Conservation (phyloP, 305 asterid genomes). For the Andrographis paniculata region DNA sequence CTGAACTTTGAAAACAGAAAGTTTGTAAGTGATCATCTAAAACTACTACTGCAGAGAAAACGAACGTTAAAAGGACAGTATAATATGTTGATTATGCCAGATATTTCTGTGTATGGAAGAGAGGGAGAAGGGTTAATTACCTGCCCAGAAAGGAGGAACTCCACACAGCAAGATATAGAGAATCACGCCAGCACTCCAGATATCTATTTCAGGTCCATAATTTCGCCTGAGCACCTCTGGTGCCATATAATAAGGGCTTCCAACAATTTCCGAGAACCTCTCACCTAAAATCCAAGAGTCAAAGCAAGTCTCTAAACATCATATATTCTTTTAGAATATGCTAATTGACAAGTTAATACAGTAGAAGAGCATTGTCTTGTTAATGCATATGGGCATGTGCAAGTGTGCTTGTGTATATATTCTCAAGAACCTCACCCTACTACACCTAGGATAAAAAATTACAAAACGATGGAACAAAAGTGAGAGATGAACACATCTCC, state of each 20-base stretch:
- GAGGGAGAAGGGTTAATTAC: too few relatives aligned
- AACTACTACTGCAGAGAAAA: not conserved
- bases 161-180: too few relatives aligned
- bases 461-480: too few relatives aligned
- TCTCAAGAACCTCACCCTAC: too few relatives aligned
- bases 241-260: conserved; percentile 99
- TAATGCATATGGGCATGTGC: too few relatives aligned
- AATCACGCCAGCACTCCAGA: conserved; percentile 99
- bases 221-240: conserved; percentile 92
- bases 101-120: too few relatives aligned
- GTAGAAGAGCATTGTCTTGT: too few relatives aligned
- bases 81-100: too few relatives aligned
- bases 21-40: not conserved
- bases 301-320: not conserved
- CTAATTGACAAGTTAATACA: not conserved
- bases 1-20: conserved; percentile 7
- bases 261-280: conserved; percentile 89
- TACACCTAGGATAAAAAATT: too few relatives aligned
- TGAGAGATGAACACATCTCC: conserved; percentile 3
- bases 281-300: conserved; percentile 19
- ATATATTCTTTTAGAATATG: not conserved
- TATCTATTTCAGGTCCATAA: conserved; percentile 94
- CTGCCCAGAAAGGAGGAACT: too few relatives aligned
- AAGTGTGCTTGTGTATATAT: too few relatives aligned
- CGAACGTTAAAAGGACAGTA: too few relatives aligned